A percentile compares a stretch with the other conserved stretches of the same genome.
phyloP scores from a whole-genome alignment of 164 flowering plant species.

The Stephania yunnanensis region DNA sequence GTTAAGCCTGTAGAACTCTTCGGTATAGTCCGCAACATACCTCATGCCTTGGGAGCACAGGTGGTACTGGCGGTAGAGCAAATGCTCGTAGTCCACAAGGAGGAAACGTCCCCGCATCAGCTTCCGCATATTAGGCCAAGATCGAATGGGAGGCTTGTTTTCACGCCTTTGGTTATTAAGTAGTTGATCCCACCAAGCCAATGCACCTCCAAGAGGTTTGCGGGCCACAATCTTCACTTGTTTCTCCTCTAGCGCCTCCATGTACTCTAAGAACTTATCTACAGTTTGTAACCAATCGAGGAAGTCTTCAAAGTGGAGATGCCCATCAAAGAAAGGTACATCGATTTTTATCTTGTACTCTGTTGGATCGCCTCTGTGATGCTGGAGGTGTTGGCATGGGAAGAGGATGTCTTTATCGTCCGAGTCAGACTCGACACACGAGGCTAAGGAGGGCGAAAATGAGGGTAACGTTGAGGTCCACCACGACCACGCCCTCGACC shows the following conservation, averaged over 20 bases:
- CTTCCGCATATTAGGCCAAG: not conserved
- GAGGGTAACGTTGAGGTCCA: too few relatives aligned
- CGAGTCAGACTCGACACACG: too few relatives aligned
- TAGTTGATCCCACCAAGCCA: slow-evolving; percentile 1
- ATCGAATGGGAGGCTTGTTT: not conserved
- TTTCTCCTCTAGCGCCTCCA: not conserved
- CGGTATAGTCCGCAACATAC: not conserved
- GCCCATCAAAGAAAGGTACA: not conserved
- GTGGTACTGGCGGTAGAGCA: not conserved
- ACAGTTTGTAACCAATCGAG: not conserved
- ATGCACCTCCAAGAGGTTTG: not conserved
- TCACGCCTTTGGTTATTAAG: too few relatives aligned
- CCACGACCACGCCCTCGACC: too few relatives aligned
- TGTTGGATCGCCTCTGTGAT: too few relatives aligned
- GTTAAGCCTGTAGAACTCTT: too few relatives aligned
- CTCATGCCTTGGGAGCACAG: not conserved
- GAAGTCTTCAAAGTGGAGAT: too few relatives aligned
- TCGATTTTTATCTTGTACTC: not conserved
- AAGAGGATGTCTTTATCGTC: too few relatives aligned
- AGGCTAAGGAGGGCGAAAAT: too few relatives aligned
- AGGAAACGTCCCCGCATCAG: not conserved
- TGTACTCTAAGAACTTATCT: not conserved
- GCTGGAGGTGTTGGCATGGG: too few relatives aligned
- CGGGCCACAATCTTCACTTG: not conserved
- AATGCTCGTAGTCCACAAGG: not conserved